These are phyloP conservation scores for Lunasporangiospora selenospora DNA, from an alignment of 192 early-diverging fungal genomes.

Conservation along the genomic window DNA sequence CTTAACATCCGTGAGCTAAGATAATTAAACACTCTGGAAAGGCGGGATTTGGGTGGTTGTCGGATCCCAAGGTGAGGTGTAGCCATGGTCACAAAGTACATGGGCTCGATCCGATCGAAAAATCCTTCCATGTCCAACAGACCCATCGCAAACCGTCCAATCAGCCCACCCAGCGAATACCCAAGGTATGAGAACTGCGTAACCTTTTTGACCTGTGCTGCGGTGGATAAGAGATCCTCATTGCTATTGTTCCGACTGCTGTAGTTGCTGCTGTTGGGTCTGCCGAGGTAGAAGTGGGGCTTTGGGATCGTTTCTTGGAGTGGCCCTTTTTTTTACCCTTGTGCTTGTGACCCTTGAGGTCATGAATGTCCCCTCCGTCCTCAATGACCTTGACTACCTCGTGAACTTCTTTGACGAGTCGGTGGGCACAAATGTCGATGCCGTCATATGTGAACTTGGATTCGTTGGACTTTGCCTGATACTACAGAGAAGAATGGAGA, in stretches of 20 bases:
- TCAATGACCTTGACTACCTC: conserved; percentile 26
- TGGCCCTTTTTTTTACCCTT: conserved; percentile 20
- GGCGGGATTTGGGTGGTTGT: conserved; percentile 16
- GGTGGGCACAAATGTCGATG: conserved; percentile 59
- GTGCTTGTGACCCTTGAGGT: conserved; percentile 42
- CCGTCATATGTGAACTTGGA: conserved; percentile 62
- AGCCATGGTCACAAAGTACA: conserved; percentile 62
- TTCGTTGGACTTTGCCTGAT: conserved; percentile 54
- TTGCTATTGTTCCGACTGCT: conserved; percentile 17
- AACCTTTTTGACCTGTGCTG: conserved; percentile 2
- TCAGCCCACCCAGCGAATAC: conserved; percentile 66
- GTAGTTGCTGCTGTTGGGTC: neutral
- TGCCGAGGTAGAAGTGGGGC: too few relatives aligned
- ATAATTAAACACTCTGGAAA: conserved; percentile 48
- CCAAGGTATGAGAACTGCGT: conserved; percentile 53
- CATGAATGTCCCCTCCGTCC: conserved; percentile 31
- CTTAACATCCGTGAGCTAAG: conserved; percentile 49
- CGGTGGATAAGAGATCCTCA: neutral
- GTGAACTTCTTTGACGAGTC: conserved; percentile 54
- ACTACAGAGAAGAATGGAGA: conserved; percentile 31
- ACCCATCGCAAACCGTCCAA: conserved; percentile 59
- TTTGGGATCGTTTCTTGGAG: neutral
- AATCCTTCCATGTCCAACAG: conserved; percentile 53
- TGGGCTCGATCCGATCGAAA: conserved; percentile 53
- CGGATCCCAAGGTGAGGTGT: conserved; percentile 64